These are phyloP conservation scores for Vaccinium corymbosum DNA, from an alignment of 148 eudicot genomes.

Conservation along the genomic window DNA sequence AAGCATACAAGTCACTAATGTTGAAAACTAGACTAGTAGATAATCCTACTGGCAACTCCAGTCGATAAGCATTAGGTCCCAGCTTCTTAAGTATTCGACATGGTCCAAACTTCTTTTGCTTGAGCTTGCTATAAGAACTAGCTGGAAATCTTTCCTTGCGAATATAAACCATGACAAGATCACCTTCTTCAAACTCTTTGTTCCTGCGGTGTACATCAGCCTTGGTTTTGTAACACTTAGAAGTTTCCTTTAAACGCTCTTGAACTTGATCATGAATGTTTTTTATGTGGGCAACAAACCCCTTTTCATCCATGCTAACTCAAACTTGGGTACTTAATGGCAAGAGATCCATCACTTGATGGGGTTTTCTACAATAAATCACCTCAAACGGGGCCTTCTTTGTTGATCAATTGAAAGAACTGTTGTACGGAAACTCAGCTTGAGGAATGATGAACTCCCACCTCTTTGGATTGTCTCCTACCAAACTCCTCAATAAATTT, in stretches of 20 bases:
- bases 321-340: too few relatives aligned
- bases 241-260: background rate
- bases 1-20: background rate
- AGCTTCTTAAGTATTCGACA: background rate
- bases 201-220: background rate
- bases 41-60: background rate
- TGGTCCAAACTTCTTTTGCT: background rate
- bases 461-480: background rate
- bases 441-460: background rate
- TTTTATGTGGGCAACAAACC: too few relatives aligned
- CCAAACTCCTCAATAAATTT: background rate
- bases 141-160: too few relatives aligned
- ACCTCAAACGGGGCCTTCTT: background rate
- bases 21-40: background rate
- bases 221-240: background rate
- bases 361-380: too few relatives aligned
- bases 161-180: too few relatives aligned
- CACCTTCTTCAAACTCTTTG: background rate
- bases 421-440: background rate
- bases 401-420: background rate
- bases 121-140: too few relatives aligned
- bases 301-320: too few relatives aligned
- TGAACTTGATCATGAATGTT: background rate
- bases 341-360: too few relatives aligned
- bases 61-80: background rate